Evolutionary conservation across 2,329 filamentous ascomycete genomes (phyloP), one percentile per base, ranked within the genome.

Genomic region (Lasiodiplodia sp.): DNA sequence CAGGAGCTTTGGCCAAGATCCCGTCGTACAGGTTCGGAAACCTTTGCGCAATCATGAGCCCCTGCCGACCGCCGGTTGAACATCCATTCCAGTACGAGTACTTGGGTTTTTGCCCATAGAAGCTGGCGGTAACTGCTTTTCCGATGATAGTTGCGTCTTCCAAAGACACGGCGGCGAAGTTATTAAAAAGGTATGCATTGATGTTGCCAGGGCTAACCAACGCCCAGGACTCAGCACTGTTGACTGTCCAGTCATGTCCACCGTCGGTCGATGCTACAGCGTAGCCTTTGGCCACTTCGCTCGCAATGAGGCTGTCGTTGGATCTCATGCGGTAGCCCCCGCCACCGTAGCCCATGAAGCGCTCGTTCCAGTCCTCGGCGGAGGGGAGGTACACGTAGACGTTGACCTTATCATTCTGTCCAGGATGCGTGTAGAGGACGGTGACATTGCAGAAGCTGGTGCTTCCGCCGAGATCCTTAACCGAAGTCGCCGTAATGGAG

Each of bases 51-150:
- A 75, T 44, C 74, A 78, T 78, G 18, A 79, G 66, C 2, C 79
- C 80, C 67, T 81, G 79, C 18, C 80, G 68, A 8, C 80, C 80
- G 47, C 79, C 79, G 23, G 74, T 76, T 25, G 78, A 80, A 68
- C 80, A 81, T 2, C 80, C 79, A 68, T 70, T 74, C 70, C 72
- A 81, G 68, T 82, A 82, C 2, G 78, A 81, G 67, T 76, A 80
- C 11, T 72, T 71, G 8, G 74, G 73, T 11, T 65, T 65, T n/a
- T 69, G 63, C 2, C 75, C 75, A 16, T 66, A 66, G 34, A 52
- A 66, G n/a, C 34, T 47, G 11, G 49, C 12, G 31, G 63, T 55
- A 38, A 78, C 21, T 5, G 44, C 47, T 25, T 69, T 69, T 7
- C 53, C 68, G 8, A 70, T 10, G 31, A 71, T 44, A 16, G 77